Evolutionary conservation across 208 protist species (phyloP).

Genomic region (Trypanosomatidae sp.): DNA sequence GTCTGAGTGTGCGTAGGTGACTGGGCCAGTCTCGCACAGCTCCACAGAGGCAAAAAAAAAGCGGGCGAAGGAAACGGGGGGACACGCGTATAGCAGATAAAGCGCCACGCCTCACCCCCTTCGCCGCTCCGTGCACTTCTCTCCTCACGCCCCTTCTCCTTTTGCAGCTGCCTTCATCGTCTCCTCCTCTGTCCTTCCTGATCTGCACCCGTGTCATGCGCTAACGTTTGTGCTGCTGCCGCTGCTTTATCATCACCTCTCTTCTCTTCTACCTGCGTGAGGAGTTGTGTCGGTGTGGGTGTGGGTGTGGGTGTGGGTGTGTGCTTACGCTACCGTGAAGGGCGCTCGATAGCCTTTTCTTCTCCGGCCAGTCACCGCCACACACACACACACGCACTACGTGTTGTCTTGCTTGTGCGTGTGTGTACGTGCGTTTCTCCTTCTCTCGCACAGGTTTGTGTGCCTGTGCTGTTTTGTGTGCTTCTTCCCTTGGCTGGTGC

Average conservation of each 20-base stretch:
- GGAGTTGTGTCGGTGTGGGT: neutral
- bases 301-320: neutral
- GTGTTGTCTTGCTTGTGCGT: neutral
- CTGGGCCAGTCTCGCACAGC: neutral
- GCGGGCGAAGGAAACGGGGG: too few relatives aligned
- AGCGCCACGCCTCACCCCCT: too few relatives aligned
- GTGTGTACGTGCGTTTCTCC: neutral
- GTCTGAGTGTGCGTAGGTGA: neutral
- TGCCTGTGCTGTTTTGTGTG: neutral
- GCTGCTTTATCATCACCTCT: neutral
- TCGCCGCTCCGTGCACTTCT: neutral
- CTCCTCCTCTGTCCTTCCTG: neutral
- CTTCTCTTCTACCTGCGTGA: neutral
- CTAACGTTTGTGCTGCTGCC: neutral
- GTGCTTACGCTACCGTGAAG: neutral
- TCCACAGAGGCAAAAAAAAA: neutral
- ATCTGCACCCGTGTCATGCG: too few relatives aligned
- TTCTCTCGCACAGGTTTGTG: neutral
- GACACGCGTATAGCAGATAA: too few relatives aligned
- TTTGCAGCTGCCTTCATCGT: neutral
- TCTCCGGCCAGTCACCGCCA: neutral
- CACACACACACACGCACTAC: neutral
- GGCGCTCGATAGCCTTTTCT: neutral
- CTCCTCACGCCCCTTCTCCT: neutral
- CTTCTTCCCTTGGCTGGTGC: neutral